Percentiles rank a stretch among this genome's conserved stretches.
phyloP scores from a whole-genome alignment of 306 rosid species.

The Carpinus fangiana region DNA sequence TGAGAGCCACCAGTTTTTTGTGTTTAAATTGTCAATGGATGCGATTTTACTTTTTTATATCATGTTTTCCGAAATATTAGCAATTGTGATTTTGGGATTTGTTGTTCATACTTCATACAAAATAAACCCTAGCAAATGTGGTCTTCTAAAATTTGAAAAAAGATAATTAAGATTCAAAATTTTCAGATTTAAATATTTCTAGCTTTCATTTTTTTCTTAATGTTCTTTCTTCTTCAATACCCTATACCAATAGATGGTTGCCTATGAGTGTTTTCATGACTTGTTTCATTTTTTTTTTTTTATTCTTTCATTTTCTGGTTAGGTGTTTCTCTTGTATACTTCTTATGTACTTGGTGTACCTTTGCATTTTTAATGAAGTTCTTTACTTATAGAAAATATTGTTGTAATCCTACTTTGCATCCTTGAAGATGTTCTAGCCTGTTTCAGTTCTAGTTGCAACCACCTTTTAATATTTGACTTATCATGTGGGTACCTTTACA shows the following conservation, averaged over 20 bases:
- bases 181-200: no score
- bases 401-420: background rate
- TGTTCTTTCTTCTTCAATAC: no score
- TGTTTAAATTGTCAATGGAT: no score
- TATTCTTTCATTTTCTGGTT: no score
- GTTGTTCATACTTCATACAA: background rate
- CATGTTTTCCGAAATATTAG: background rate
- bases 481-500: background rate
- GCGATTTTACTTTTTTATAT: no score
- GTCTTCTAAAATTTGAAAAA: background rate
- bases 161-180: background rate
- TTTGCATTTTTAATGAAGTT: no score
- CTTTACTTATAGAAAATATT: background rate
- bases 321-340: no score
- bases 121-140: background rate
- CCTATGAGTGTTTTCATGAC: no score
- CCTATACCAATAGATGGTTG: no score
- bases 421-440: background rate
- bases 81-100: background rate
- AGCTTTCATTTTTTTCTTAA: no score
- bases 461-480: background rate
- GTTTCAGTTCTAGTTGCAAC: background rate
- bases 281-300: background rate
- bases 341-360: no score
- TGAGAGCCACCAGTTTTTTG: background rate